Conservation (phyloP, 2,329 filamentous ascomycete species). For the Hypoxylon sp. region DNA sequence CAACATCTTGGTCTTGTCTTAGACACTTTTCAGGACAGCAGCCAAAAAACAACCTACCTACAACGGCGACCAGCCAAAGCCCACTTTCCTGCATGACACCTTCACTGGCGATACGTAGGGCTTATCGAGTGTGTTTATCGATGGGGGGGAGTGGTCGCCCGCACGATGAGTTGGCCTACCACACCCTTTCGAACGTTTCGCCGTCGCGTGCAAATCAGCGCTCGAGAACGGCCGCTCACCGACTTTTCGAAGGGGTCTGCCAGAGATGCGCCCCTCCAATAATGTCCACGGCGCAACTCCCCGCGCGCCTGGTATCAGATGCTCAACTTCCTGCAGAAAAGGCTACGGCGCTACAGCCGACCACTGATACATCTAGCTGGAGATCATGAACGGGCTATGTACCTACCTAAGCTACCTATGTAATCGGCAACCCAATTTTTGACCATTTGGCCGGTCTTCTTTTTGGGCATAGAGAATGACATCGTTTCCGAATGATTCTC, state of each 20-base stretch:
- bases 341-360: constrained; percentile 11
- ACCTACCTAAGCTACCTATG: too few relatives aligned
- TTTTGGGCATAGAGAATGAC: background rate
- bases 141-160: constrained; percentile 9
- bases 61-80: too few relatives aligned
- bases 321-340: constrained; percentile 19
- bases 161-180: constrained; percentile 39
- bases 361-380: constrained; percentile 20
- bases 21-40: constrained; percentile 34
- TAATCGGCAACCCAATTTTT: too few relatives aligned
- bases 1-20: constrained; percentile 30
- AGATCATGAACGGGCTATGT: too few relatives aligned
- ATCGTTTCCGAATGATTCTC: too few relatives aligned
- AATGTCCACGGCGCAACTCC: constrained; percentile 22
- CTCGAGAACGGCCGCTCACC: constrained; percentile 26
- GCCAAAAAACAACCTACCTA: constrained; percentile 20
- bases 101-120: constrained; percentile 34
- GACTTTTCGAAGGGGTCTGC: constrained; percentile 37
- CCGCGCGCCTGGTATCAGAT: constrained; percentile 37
- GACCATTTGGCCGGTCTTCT: too few relatives aligned
- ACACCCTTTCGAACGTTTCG: constrained; percentile 31
- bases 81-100: constrained; percentile 37
- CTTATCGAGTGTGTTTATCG: constrained; percentile 33
- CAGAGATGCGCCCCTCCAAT: constrained; percentile 11
- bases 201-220: constrained; percentile 36